Evolutionary conservation across 352 stramenopile genomes (phyloP), one percentile per base, ranked within the genome.

Genomic region (Globisporangium apiculatum): DNA sequence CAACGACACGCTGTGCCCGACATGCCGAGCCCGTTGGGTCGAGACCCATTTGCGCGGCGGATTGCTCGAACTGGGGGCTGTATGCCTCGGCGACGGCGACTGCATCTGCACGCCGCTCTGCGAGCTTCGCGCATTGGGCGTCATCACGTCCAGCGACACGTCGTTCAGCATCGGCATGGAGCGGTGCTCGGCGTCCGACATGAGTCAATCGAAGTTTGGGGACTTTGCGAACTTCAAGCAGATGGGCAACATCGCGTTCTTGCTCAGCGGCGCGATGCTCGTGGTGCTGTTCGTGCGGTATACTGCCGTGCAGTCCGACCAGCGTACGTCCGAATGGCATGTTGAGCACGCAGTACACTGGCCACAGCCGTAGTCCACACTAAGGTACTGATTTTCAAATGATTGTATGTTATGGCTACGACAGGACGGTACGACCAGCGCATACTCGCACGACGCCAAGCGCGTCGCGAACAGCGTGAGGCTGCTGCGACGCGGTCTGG

Each of bases 31-130:
- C 11, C 10, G 11, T 15, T 47, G 42, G 42, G 11, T 47, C 42
- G 42, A 5, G 11, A 15, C n/a, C 42, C n/a, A 47, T 15, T n/a
- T 0, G 42, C 42, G n/a, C 42, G 8, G 42, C 11, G 5, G 5
- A n/a, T 15, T 47, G 14, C 12, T 31, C 47, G 17, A 62, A 48
- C 40, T 65, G 55, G 24, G 24, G 24, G 24, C 24, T 4, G 66
- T 64, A 37, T 78, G 73, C 55, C 51, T 68, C 7, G 73, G 73
- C 7, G 43, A 53, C 5, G 64, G 41, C 1, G 70, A 66, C 47
- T 82, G 73, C 60, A 71, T 82, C 24, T 82, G 73, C 38, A 55
- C 77, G 12, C 58, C 63, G 0, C 52, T 57, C 17, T 83, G 73
- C 42, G 63, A 67, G 35, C 48, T 68, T 24, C 43, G 45, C 0